These are phyloP conservation scores for Rhizopus sp. DNA, from an alignment of 371 early-diverging fungal species.

Conservation along the genomic window DNA sequence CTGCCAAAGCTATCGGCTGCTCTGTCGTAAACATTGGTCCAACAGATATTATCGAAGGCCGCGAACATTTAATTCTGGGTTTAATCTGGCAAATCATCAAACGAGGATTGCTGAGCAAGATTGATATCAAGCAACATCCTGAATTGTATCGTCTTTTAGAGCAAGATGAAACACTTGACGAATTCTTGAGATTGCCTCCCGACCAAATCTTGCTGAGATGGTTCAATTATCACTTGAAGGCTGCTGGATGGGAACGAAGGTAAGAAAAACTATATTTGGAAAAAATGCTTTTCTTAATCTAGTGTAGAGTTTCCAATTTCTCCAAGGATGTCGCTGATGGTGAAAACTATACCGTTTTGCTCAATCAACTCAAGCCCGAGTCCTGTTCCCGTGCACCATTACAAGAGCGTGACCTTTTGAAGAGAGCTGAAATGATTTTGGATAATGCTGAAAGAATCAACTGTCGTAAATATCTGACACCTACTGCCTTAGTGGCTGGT, in stretches of 20 bases:
- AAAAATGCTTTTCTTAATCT: background rate
- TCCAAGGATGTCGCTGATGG: conserved; percentile 91
- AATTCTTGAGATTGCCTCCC: conserved; percentile 87
- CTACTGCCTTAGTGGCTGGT: conserved; percentile 91
- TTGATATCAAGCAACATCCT: conserved; percentile 95
- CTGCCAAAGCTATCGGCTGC: conserved; percentile 97
- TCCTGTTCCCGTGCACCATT: conserved; percentile 84
- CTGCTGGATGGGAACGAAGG: conserved; percentile 83
- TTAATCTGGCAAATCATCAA: conserved; percentile 98
- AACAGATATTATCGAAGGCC: conserved; percentile 90
- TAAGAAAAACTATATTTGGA: conserved; percentile 18
- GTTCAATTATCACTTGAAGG: conserved; percentile 97
- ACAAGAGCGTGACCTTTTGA: conserved; percentile 69
- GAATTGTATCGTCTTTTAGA: conserved; percentile 94
- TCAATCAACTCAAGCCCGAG: conserved; percentile 89
- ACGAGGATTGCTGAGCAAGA: conserved; percentile 90
- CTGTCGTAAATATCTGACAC: conserved; percentile 92
- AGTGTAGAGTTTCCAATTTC: conserved; percentile 81
- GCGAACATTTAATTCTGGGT: conserved; percentile 93
- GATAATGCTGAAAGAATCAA: conserved; percentile 90
- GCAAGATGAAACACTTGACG: conserved; percentile 89
- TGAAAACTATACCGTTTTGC: conserved; percentile 91
- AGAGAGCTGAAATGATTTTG: conserved; percentile 88
- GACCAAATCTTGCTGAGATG: conserved; percentile 95
- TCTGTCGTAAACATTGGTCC: conserved; percentile 96